A percentile compares a stretch with the other conserved stretches of the same genome.
Evolutionary conservation across 2,329 filamentous ascomycete genomes (phyloP).

Genomic region (Immersiporthe knoxdaviesiana): DNA sequence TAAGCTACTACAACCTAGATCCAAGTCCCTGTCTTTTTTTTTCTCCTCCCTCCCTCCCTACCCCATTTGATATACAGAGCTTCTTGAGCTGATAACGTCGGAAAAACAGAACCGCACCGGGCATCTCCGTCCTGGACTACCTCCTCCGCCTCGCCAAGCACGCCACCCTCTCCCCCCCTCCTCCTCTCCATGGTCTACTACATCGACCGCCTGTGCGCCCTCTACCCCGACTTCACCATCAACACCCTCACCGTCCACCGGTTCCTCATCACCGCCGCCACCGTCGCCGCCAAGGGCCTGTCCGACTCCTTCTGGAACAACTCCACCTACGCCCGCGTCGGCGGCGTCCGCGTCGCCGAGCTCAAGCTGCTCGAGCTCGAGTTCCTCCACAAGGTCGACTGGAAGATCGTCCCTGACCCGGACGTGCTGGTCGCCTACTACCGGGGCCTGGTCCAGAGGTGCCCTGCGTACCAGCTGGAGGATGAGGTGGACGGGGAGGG

Average conservation of each 20-base stretch:
- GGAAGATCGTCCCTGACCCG: constrained; percentile 95
- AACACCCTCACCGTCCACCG: constrained; percentile 96
- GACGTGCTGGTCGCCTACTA: constrained; percentile 95
- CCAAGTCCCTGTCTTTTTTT: not conserved
- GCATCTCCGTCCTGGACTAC: constrained; percentile 93
- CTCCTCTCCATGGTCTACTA: constrained; percentile 99
- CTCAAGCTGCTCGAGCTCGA: constrained; percentile 90
- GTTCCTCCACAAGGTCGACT: constrained; percentile 89
- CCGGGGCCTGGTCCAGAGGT: constrained; percentile 75
- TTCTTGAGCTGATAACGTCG: not conserved
- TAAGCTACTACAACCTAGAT: constrained; percentile 42
- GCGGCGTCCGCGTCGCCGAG: constrained; percentile 87
- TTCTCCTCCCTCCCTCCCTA: too few species aligned
- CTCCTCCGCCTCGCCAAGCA: constrained; percentile 90
- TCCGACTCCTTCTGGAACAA: constrained; percentile 99
- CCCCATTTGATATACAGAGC: not conserved
- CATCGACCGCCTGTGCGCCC: constrained; percentile 88
- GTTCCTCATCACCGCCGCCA: constrained; percentile 93
- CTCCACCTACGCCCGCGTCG: constrained; percentile 90
- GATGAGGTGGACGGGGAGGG: constrained; percentile 40
- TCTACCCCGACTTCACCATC: constrained; percentile 94
- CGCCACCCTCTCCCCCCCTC: constrained; percentile 89
- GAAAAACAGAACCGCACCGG: constrained; percentile 65
- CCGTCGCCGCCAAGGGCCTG: constrained; percentile 92
- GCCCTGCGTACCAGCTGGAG: constrained; percentile 55